A percentile compares a stretch with the other conserved stretches of the same genome.
Evolutionary conservation across 805 yeast genomes (phyloP).

Genomic region (Metschnikowia amazonensis): DNA sequence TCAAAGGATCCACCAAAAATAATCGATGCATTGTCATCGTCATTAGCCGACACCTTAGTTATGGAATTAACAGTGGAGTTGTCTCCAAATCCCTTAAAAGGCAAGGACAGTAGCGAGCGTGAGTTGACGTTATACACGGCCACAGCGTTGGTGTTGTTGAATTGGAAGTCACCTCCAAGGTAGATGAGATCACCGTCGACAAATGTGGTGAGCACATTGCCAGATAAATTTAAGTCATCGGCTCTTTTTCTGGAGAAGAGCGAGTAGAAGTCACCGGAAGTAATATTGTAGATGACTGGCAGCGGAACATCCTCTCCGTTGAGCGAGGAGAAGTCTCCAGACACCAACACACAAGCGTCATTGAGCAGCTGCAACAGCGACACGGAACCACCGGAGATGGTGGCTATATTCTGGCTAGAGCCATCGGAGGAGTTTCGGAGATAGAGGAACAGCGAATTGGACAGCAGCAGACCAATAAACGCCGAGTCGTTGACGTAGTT

Average conservation of each 20-base stretch:
- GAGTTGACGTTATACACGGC: constrained; percentile 57
- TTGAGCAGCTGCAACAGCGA: constrained; percentile 25
- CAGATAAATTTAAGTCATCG: constrained; percentile 21
- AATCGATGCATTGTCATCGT: constrained; percentile 41
- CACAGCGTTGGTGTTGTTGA: constrained; percentile 51
- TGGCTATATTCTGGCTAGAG: constrained; percentile 20
- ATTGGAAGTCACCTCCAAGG: constrained; percentile 75
- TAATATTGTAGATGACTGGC: constrained; percentile 36
- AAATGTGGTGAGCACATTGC: constrained; percentile 31
- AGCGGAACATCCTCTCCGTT: constrained; percentile 24
- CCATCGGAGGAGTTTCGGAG: constrained; percentile 15
- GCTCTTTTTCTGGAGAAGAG: constrained; percentile 19
- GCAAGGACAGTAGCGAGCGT: constrained; percentile 42
- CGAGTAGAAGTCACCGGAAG: constrained; percentile 23
- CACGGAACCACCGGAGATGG: constrained; percentile 30
- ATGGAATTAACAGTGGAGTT: constrained; percentile 63
- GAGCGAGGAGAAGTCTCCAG: constrained; percentile 36
- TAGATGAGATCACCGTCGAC: constrained; percentile 51
- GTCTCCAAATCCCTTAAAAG: constrained; percentile 74
- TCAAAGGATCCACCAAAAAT: constrained; percentile 78
- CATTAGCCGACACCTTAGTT: constrained; percentile 34
- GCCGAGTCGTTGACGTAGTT: constrained; percentile 15
- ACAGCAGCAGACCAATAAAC: constrained; percentile 10
- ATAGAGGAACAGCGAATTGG: constrained; percentile 13
- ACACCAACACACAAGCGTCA: constrained; percentile 28